A percentile compares a stretch with the other conserved stretches of the same genome.
Conservation (phyloP, 2,329 filamentous ascomycete species). For the Xylaria sp. region DNA sequence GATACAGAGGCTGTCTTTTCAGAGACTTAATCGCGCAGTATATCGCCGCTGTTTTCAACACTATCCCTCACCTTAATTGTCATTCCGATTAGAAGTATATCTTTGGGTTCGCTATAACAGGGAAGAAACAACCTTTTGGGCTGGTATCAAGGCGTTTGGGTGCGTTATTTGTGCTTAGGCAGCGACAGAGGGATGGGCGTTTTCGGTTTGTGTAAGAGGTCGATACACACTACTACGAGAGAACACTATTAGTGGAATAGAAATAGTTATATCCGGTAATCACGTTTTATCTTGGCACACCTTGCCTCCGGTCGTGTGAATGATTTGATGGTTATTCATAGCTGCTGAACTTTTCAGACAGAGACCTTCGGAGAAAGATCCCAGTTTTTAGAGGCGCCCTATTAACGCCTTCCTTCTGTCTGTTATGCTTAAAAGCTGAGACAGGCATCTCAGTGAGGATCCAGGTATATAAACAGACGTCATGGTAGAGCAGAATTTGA, state of each 20-base stretch:
- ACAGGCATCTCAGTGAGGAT: too few relatives aligned
- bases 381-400: not conserved
- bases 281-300: not conserved
- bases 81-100: not conserved
- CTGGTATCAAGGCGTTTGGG: slow-evolving; percentile 9
- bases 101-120: not conserved
- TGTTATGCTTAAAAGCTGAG: too few relatives aligned
- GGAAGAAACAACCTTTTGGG: not conserved
- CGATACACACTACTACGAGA: not conserved
- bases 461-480: too few relatives aligned
- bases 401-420: too few relatives aligned
- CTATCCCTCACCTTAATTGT: not conserved
- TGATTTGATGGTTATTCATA: not conserved
- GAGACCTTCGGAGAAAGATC: not conserved
- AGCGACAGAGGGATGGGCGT: slow-evolving; percentile 14
- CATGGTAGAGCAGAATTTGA: too few relatives aligned
- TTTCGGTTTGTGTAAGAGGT: slow-evolving; percentile 1
- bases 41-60: not conserved
- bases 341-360: not conserved
- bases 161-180: slow-evolving; percentile 1
- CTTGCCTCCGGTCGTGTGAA: not conserved
- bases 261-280: slow-evolving; percentile 6
- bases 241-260: not conserved
- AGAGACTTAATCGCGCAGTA: too few relatives aligned
- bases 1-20: not conserved